A percentile compares a stretch with the other conserved stretches of the same genome.
phyloP scores from a whole-genome alignment of 257 asterid genomes.

The Handroanthus guayacan region DNA sequence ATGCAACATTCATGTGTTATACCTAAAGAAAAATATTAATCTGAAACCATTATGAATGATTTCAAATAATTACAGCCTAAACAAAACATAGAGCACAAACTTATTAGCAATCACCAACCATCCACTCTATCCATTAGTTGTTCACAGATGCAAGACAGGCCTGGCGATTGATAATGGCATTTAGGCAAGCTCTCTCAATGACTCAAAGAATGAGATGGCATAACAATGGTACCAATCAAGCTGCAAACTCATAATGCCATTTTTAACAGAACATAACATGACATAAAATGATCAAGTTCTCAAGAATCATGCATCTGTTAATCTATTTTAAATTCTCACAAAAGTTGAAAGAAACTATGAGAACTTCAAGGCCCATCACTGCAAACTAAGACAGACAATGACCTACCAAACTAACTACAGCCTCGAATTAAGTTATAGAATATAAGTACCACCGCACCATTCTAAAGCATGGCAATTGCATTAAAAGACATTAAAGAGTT shows the following conservation, averaged over 20 bases:
- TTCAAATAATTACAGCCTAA: conserved; percentile 20
- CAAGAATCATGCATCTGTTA: conserved; percentile 3
- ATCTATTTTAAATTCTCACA: conserved; percentile 22
- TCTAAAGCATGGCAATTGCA: conserved; percentile 20
- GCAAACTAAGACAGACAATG: conserved; percentile 5
- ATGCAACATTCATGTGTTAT: conserved; percentile 13
- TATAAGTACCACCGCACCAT: conserved; percentile 3
- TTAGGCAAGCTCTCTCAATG: conserved; percentile 21
- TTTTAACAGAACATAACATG: not conserved
- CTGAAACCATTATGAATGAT: not conserved
- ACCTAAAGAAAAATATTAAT: conserved; percentile 1
- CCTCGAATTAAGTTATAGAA: conserved; percentile 2
- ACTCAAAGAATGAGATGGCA: conserved; percentile 1
- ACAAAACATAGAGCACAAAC: not conserved
- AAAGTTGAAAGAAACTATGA: not conserved
- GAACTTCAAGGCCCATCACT: conserved; percentile 23
- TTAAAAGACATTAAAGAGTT: not conserved
- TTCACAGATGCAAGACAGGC: conserved; percentile 13
- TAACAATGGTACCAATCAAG: conserved; percentile 1
- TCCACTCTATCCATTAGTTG: conserved; percentile 8
- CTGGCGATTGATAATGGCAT: conserved; percentile 15
- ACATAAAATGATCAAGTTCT: not conserved
- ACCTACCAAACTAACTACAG: conserved; percentile 5
- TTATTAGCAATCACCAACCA: conserved; percentile 17
- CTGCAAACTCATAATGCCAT: conserved; percentile 8